These are phyloP conservation scores for Hymenoscyphus occultus DNA, from an alignment of 2,329 filamentous ascomycete genomes.

Conservation along the genomic window DNA sequence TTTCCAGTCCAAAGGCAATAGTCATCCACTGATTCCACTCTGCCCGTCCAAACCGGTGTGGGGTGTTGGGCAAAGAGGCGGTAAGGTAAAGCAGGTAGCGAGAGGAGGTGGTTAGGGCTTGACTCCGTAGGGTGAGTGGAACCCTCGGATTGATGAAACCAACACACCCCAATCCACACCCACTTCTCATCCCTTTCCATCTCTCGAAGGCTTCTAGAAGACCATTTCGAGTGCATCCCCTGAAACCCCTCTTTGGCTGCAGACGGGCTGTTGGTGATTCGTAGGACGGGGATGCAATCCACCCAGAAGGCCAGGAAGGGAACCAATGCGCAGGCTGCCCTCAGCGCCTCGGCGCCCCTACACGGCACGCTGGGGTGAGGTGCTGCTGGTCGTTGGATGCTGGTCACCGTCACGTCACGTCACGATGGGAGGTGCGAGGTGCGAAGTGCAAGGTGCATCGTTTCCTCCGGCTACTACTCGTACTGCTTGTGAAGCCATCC, in stretches of 20 bases:
- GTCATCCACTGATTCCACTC: not conserved
- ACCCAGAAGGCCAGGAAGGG: not conserved
- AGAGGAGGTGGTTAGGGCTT: not conserved
- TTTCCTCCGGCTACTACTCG: not conserved
- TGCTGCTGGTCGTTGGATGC: not conserved
- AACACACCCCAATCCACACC: not conserved
- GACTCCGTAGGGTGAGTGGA: not conserved
- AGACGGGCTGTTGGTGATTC: not conserved
- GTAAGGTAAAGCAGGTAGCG: not conserved
- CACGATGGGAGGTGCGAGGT: not conserved
- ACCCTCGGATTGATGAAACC: not conserved
- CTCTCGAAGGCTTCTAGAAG: slow-evolving; percentile 14
- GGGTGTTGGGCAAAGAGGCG: not conserved
- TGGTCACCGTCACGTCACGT: not conserved
- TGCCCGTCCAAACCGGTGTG: not conserved
- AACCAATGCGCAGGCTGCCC: slow-evolving; percentile 1
- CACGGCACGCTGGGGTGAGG: not conserved
- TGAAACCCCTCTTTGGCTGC: slow-evolving; percentile 3
- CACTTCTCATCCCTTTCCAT: not conserved
- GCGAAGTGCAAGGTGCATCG: not conserved
- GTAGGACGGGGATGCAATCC: slow-evolving; percentile 1
- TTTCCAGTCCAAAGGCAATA: not conserved
- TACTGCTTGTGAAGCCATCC: not conserved
- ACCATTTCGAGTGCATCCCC: not conserved
- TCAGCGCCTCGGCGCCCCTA: not conserved